phyloP scores from a whole-genome alignment of 306 rosid species.

The Arachis stenosperma region DNA sequence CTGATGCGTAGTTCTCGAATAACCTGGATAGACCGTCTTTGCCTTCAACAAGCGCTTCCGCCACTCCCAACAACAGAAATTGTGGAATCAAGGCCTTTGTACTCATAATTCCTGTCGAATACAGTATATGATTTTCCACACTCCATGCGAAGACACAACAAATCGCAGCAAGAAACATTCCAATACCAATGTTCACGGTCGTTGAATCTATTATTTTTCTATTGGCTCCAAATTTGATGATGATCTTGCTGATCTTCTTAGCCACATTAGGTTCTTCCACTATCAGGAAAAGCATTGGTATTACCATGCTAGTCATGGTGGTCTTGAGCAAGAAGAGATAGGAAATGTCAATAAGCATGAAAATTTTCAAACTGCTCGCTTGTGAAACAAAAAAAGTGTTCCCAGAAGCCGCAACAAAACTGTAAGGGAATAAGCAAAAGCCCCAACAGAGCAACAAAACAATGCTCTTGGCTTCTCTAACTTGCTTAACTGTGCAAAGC shows the following conservation, averaged over 20 bases:
- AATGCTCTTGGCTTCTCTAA: background rate
- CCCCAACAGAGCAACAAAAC: background rate
- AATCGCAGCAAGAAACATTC: background rate
- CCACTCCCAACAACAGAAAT: background rate
- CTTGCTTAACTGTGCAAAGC: background rate
- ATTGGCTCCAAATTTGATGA: background rate
- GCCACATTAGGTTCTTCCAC: background rate
- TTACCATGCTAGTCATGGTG: background rate
- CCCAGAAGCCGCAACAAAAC: too few species aligned
- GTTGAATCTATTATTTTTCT: background rate
- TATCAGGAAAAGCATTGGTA: too few species aligned
- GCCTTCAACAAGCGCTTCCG: background rate
- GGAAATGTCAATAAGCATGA: background rate
- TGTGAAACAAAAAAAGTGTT: slow-evolving; percentile 19
- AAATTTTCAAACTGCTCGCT: too few species aligned
- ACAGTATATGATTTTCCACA: background rate
- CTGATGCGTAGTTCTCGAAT: background rate
- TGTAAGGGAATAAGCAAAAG: too few species aligned
- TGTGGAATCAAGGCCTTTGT: background rate
- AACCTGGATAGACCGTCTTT: background rate
- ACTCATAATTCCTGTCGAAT: background rate
- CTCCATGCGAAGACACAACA: background rate
- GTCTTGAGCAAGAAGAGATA: background rate
- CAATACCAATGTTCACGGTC: background rate
- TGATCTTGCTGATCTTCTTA: background rate